Evolutionary conservation across 139 green algal genomes (phyloP).

Genomic region (Prasinococcaceae sp.): DNA sequence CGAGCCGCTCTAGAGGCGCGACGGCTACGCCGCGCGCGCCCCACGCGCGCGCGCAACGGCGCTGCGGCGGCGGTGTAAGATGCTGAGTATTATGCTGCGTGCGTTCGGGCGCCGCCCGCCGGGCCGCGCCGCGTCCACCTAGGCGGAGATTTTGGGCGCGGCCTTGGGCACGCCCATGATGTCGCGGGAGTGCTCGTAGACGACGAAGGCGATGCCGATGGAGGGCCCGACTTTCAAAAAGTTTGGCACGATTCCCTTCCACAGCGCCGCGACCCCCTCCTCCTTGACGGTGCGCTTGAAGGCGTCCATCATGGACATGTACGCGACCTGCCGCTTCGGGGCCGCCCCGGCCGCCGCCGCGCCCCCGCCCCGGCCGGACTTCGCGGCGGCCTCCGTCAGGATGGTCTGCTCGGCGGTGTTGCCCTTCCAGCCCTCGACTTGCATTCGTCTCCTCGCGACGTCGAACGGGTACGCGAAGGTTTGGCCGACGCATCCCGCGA

Average conservation of each 20-base stretch:
- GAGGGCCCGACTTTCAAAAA: slow-evolving; percentile 96
- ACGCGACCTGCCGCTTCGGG: slow-evolving; percentile 48
- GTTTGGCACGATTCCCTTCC: slow-evolving; percentile 87
- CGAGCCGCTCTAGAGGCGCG: too few relatives aligned
- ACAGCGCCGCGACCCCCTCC: slow-evolving; percentile 72
- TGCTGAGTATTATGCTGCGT: too few relatives aligned
- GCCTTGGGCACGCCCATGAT: slow-evolving; percentile 64
- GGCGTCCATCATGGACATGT: slow-evolving; percentile 92
- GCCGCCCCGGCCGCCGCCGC: slow-evolving; percentile 32
- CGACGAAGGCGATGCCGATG: slow-evolving; percentile 96
- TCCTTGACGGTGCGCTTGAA: slow-evolving; percentile 78
- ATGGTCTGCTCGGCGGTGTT: not conserved
- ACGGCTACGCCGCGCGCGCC: too few relatives aligned
- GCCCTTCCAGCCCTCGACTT: slow-evolving; percentile 48
- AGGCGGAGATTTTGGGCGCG: too few relatives aligned
- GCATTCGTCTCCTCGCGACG: slow-evolving; percentile 75
- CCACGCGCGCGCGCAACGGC: too few relatives aligned
- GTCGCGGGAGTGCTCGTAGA: slow-evolving; percentile 85
- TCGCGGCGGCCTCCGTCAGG: not conserved
- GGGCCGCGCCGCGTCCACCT: too few relatives aligned
- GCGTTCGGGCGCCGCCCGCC: too few relatives aligned
- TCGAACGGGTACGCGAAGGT: slow-evolving; percentile 97
- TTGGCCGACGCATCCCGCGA: slow-evolving; percentile 83
- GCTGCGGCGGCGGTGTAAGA: too few relatives aligned
- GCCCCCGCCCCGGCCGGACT: slow-evolving; percentile 6